These are phyloP conservation scores for Trichoderma sp. DNA, from an alignment of 2,329 filamentous ascomycete species.

Conservation along the genomic window DNA sequence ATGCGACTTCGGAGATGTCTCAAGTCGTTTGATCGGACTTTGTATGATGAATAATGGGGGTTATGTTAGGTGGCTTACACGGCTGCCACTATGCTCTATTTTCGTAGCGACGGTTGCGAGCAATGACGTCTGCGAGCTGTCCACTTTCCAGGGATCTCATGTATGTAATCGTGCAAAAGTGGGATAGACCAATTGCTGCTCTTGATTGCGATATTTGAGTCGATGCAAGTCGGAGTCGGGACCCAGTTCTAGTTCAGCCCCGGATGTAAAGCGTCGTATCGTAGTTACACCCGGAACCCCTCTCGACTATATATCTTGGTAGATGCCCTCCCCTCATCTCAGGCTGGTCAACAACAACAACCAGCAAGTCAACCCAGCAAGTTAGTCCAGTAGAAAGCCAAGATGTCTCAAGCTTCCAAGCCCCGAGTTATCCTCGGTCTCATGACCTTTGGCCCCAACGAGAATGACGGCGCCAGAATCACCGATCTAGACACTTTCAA, in stretches of 20 bases:
- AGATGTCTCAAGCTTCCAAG: slow-evolving; percentile 52
- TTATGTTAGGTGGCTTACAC: not conserved
- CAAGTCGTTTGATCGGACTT: not conserved
- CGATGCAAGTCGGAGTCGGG: not conserved
- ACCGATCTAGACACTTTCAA: slow-evolving; percentile 68
- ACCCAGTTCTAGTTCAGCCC: not conserved
- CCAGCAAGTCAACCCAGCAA: not conserved
- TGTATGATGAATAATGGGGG: not conserved
- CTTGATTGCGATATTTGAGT: not conserved
- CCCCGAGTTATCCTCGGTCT: slow-evolving; percentile 78
- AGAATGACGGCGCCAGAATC: slow-evolving; percentile 66
- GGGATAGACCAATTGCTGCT: not conserved
- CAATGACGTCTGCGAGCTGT: not conserved
- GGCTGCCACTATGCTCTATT: not conserved
- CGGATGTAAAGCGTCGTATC: not conserved
- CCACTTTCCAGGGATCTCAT: not conserved
- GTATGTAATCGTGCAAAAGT: not conserved
- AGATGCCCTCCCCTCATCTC: not conserved
- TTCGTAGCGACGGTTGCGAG: not conserved
- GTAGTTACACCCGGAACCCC: not conserved
- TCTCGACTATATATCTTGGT: not conserved
- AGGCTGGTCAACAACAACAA: not conserved
- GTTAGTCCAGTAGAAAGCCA: slow-evolving; percentile 13
- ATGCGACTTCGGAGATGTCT: not conserved
- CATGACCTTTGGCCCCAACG: slow-evolving; percentile 79